Conservation (phyloP, 768 basidiomycete genomes). For the Tremella mesenterica region DNA sequence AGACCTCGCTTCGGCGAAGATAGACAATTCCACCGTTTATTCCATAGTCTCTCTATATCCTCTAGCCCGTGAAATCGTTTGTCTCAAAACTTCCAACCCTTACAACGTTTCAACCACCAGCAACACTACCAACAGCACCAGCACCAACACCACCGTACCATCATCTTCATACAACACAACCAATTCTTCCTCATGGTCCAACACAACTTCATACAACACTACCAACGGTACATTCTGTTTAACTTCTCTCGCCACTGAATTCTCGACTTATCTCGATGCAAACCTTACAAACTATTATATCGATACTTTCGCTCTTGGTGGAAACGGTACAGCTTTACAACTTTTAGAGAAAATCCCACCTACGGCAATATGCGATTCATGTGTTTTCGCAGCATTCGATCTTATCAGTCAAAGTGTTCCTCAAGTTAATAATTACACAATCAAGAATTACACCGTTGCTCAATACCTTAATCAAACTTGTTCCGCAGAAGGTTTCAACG, state of each 20-base stretch:
- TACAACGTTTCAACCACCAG: too few species aligned
- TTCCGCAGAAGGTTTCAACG: conserved; percentile 11
- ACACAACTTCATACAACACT: conserved; percentile 26
- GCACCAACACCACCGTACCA: conserved; percentile 16
- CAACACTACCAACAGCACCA: too few species aligned
- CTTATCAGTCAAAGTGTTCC: conserved; percentile 31
- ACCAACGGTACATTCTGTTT: conserved; percentile 42
- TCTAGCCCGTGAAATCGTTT: conserved; percentile 35
- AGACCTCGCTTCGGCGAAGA: conserved; percentile 13
- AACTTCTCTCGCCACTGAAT: conserved; percentile 29
- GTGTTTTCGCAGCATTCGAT: conserved; percentile 37
- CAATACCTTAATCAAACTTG: conserved; percentile 21
- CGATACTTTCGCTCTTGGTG: conserved; percentile 23
- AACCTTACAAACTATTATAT: conserved; percentile 31
- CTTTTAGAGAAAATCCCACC: conserved; percentile 14
- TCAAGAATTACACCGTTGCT: conserved; percentile 27
- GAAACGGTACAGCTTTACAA: conserved; percentile 25
- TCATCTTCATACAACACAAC: background rate
- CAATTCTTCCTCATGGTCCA: too few species aligned
- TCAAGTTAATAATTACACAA: conserved; percentile 14
- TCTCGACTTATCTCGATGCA: conserved; percentile 34
- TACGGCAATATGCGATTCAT: conserved; percentile 34
- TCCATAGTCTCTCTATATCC: conserved; percentile 29
- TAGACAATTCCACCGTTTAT: conserved; percentile 8
- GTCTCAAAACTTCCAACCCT: conserved; percentile 29